Evolutionary conservation across 768 basidiomycete genomes (phyloP).

Genomic region (Pleurotus giganteus): DNA sequence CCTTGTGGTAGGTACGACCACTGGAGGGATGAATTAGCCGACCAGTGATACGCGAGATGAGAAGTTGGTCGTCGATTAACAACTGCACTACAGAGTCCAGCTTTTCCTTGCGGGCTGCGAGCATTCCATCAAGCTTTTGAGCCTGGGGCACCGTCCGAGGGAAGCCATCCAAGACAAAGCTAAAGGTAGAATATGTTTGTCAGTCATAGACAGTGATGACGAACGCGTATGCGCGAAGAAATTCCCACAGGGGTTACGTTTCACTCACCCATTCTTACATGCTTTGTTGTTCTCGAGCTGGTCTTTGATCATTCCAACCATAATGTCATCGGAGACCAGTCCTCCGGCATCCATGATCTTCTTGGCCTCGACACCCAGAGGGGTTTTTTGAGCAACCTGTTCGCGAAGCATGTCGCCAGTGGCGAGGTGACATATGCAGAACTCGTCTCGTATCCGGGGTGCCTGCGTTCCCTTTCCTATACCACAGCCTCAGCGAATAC

Average conservation of each 20-base stretch:
- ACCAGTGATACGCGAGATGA: slow-evolving; percentile 97
- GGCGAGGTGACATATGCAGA: slow-evolving; percentile 96
- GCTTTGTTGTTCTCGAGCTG: slow-evolving; percentile 90
- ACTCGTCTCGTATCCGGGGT: slow-evolving; percentile 86
- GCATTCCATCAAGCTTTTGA: slow-evolving; percentile 93
- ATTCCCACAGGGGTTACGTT: slow-evolving; percentile 1
- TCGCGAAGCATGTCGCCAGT: slow-evolving; percentile 99
- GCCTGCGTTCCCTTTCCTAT: slow-evolving; percentile 98
- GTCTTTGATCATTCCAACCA: slow-evolving; percentile 96
- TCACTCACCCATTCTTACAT: slow-evolving; percentile 91
- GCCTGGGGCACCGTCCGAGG: slow-evolving; percentile 97
- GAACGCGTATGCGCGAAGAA: not conserved
- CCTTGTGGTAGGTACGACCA: slow-evolving; percentile 91
- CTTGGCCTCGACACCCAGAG: slow-evolving; percentile 89
- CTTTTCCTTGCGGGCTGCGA: slow-evolving; percentile 76
- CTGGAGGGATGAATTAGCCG: slow-evolving; percentile 88
- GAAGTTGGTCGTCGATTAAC: slow-evolving; percentile 87
- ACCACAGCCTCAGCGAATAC: not conserved
- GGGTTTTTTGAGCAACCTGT: slow-evolving; percentile 84
- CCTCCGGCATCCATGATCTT: slow-evolving; percentile 97
- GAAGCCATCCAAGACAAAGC: slow-evolving; percentile 99
- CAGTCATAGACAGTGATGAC: not conserved
- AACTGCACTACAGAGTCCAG: slow-evolving; percentile 93
- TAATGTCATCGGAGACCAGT: slow-evolving; percentile 94
- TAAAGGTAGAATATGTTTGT: slow-evolving; percentile 26